Conservation (phyloP, 2,329 filamentous ascomycete species). For the Chaetomium sp. region DNA sequence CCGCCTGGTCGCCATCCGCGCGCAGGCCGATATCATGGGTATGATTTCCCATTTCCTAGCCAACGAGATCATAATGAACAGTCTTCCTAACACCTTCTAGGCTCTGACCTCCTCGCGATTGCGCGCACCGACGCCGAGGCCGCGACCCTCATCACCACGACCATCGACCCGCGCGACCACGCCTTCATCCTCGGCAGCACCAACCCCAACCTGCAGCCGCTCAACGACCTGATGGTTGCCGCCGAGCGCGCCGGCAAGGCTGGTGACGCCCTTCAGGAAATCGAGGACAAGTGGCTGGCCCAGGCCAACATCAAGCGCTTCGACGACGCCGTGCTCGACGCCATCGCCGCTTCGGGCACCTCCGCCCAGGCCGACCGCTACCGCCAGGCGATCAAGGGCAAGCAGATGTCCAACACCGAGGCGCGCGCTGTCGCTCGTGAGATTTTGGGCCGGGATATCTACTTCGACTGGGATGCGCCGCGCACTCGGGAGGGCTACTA, state of each 20-base stretch:
- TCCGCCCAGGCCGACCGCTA: conserved; percentile 70
- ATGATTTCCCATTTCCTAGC: conserved; percentile 19
- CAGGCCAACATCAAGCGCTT: conserved; percentile 81
- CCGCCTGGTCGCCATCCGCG: conserved; percentile 89
- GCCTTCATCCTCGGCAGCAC: conserved; percentile 86
- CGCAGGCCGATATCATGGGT: conserved; percentile 98
- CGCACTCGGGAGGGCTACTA: conserved; percentile 94
- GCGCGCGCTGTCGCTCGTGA: conserved; percentile 71
- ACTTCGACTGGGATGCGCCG: conserved; percentile 93
- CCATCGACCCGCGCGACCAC: conserved; percentile 93
- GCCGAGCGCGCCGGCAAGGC: conserved; percentile 77
- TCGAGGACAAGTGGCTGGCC: conserved; percentile 82
- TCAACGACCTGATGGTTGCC: conserved; percentile 84
- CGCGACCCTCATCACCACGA: conserved; percentile 92
- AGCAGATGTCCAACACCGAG: conserved; percentile 65
- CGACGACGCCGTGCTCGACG: conserved; percentile 79
- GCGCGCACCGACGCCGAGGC: conserved; percentile 97
- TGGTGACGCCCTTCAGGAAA: conserved; percentile 74
- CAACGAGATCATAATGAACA: background rate
- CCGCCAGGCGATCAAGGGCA: conserved; percentile 63
- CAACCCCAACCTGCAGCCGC: conserved; percentile 74
- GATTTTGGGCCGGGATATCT: conserved; percentile 72
- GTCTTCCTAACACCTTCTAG: conserved; percentile 31
- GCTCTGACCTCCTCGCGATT: conserved; percentile 79
- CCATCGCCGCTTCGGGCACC: conserved; percentile 63